Base-by-base conservation (phyloP, 2,329 filamentous ascomycete species). In the Stachybotrys echinatus region DNA sequence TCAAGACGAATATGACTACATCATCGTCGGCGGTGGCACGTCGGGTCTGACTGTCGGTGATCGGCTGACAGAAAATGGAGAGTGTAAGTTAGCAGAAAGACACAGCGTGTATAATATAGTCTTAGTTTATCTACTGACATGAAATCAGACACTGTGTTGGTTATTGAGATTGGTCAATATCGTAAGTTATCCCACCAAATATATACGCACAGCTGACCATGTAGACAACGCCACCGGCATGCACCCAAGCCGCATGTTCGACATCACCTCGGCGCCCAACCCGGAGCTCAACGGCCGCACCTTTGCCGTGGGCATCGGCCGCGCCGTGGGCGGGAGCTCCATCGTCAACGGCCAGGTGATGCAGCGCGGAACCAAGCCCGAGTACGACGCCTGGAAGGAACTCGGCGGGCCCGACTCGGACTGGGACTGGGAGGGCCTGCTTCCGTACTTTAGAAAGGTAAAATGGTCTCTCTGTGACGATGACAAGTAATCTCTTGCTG, bases 391-490 rank as follows among this genome's bases (percentile, higher is more conserved):
- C 1, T 79, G 75, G 74, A 65, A 65, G 34, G 59, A 60, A 3
- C 56, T 79, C 2, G 76, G 74, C 0, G 74, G 75, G 38, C 57
- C 66, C 0, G 73, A 69, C 3, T 46, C 44, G 23, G 31, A 23
- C 12, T 75, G 70, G 63, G 61, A 70, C 6, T 65, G 59, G 62
- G 53, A 59, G 12, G 56, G 54, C 19, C 27, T 77, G n/a, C 61
- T 71, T 4, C 72, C 69, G 0, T 76, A 74, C 48, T 69, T 76
- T 51, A 69, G 65, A 34, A 75, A 74, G 59, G 69, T 66, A 42
- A 19, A 23, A 12, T 23, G 12, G 14, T 6, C 21, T 7, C 17
- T 10, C 31, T 17, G 10, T 10, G 31, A 37, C 17, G 31, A 37
- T 37, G 31, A 37, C 17, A 37, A 10, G 31, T 37, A 34, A 34